Percentiles rank a stretch among this genome's conserved stretches.
Evolutionary conservation across 202 grass and related monocot species (phyloP).

Genomic region (Carex arenaria): DNA sequence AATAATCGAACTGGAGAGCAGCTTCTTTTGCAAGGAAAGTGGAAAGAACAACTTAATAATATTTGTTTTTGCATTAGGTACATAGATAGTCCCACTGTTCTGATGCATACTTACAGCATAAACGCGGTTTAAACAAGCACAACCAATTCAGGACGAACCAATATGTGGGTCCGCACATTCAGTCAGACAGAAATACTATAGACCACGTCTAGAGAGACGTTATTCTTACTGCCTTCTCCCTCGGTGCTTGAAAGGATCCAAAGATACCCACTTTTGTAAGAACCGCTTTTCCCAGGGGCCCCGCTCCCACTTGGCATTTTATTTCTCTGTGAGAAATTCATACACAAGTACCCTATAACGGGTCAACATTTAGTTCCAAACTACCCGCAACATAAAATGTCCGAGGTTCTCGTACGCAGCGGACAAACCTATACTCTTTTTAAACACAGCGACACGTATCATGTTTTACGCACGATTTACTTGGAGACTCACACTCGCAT

Average conservation of each 20-base stretch:
- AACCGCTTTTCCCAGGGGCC: background rate
- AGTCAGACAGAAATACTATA: background rate
- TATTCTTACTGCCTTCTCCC: background rate
- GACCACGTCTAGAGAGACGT: background rate
- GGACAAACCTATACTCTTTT: background rate
- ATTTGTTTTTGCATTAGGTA: conserved; percentile 25
- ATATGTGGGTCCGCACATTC: background rate
- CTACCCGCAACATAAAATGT: background rate
- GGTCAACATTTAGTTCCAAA: background rate
- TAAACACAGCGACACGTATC: background rate
- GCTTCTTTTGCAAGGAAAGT: conserved; percentile 6
- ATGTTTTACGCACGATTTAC: conserved; percentile 1
- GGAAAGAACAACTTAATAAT: background rate
- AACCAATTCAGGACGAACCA: background rate
- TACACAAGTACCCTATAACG: background rate
- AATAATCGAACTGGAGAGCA: conserved; percentile 4
- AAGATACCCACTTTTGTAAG: conserved; percentile 4
- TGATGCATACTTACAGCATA: background rate
- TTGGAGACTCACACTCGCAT: background rate
- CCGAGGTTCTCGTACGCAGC: background rate
- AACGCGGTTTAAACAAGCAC: conserved; percentile 7
- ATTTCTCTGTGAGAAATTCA: background rate
- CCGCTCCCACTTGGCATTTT: background rate
- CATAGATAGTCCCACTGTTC: conserved; percentile 13
- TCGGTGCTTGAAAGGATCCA: conserved; percentile 13